Evolutionary conservation across 805 yeast species (phyloP), one percentile per base, ranked within the genome.

Genomic region (Wickerhamomyces silvicola): DNA sequence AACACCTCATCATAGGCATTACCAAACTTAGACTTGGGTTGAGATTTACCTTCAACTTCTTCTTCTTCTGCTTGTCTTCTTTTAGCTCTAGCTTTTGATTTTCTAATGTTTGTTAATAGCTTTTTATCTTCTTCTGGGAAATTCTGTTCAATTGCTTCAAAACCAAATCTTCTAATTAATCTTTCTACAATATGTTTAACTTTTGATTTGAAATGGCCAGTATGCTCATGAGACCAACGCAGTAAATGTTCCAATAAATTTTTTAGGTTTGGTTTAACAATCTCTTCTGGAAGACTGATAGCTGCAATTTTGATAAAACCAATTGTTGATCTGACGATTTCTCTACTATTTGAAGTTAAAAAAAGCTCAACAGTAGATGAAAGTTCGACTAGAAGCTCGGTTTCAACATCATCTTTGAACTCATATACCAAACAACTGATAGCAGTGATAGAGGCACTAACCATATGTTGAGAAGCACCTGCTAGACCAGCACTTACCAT

Each of bases 401-500:
- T 47, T 10, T 77, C 72, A 39, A 92, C 66, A 22, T 66, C 62
- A 33, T 73, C 73, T 47, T 80, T 80, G 62, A 84, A 94, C 59
- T 92, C 97, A 58, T 78, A 90, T 24, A 92, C 68, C 27, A 90
- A 62, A 52, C 96, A 80, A 27, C 95, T 79, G 33, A 90, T 65
- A 0, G 96, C 94, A 6, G 95, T 87, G 46, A 92, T 78, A 3
- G 90, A 78, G n/a, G 97, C 97, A 50, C 95, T 84, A 20, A 92
- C 83, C 96, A 90, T 90, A 62, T 90, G 95, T 22, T 94, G 90
- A 19, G 92, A 73, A 43, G 82, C 79, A 36, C 96, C 96, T 22
- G 92, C 96, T 45, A 94, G 67, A 64, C 98, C 99, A 18, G 97
- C 98, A 57, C 90, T 75, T 19, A 90, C 81, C 81, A 92, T 85